Evolutionary conservation across 2,329 filamentous ascomycete species (phyloP).

Genomic region (Aspergillus tamarii): DNA sequence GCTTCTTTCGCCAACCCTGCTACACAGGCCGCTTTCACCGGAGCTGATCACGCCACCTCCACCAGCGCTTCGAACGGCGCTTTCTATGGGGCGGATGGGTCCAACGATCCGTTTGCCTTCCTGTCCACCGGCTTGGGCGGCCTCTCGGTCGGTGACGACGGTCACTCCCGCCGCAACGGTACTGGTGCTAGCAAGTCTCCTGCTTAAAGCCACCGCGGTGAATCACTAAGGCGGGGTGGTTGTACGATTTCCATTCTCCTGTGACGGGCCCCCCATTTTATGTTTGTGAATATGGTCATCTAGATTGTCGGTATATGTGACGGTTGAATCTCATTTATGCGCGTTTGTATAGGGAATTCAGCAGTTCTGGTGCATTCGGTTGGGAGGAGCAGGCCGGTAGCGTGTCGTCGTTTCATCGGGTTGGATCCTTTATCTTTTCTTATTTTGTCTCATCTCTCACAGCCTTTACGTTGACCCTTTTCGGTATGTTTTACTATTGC

Average conservation of each 20-base stretch:
- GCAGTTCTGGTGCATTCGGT: constrained; percentile 48
- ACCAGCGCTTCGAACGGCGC: constrained; percentile 76
- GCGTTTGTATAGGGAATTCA: constrained; percentile 49
- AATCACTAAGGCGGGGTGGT: constrained; percentile 2
- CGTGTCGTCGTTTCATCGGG: constrained; percentile 42
- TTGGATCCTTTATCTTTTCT: constrained; percentile 27
- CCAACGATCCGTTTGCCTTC: constrained; percentile 66
- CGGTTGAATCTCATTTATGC: constrained; percentile 43
- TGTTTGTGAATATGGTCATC: constrained; percentile 42
- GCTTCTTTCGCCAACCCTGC: constrained; percentile 91
- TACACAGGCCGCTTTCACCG: constrained; percentile 91
- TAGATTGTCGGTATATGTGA: constrained; percentile 43
- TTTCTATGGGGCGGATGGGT: constrained; percentile 62
- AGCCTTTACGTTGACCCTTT: constrained; percentile 25
- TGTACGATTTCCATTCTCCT: constrained; percentile 20
- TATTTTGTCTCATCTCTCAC: constrained; percentile 23
- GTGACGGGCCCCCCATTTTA: constrained; percentile 22
- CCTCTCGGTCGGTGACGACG: constrained; percentile 57
- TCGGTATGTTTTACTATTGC: constrained; percentile 29
- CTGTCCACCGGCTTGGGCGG: constrained; percentile 63
- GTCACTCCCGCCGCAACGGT: constrained; percentile 50
- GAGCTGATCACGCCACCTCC: constrained; percentile 78
- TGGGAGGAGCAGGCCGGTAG: constrained; percentile 48
- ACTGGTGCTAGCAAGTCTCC: constrained; percentile 51
- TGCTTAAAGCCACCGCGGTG: constrained; percentile 30